Conservation (phyloP, 495 filamentous ascomycete genomes). For the Neurospora africana region DNA sequence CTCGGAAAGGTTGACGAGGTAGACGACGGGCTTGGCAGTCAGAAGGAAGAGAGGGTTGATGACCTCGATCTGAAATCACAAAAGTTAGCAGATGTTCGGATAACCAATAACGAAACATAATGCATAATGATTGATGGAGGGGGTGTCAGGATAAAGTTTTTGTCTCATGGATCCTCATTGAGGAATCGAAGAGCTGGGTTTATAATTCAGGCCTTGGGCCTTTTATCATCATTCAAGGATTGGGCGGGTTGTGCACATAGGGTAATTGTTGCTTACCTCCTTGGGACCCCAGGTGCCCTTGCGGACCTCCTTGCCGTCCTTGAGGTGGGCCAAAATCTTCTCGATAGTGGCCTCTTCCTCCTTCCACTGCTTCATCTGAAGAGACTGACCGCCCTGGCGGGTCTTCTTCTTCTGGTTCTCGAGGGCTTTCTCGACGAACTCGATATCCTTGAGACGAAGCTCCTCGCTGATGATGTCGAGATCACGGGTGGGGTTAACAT, state of each 20-base stretch:
- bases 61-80: conserved; percentile 65
- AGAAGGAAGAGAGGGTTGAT: conserved; percentile 96
- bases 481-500: conserved; percentile 90
- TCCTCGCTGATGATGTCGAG: conserved; percentile 95
- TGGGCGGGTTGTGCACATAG: conserved; percentile 1
- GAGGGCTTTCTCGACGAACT: conserved; percentile 92
- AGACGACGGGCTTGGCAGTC: conserved; percentile 94
- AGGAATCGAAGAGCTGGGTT: conserved; percentile 99
- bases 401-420: conserved; percentile 89
- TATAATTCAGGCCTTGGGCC: conserved; percentile 86
- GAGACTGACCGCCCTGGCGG: conserved; percentile 80
- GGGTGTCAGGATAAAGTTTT: conserved; percentile 43
- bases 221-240: conserved; percentile 86
- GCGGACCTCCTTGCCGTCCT: conserved; percentile 84
- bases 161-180: conserved; percentile 52
- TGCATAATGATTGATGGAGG: conserved; percentile 20
- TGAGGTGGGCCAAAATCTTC: conserved; percentile 70
- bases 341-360: conserved; percentile 90
- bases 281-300: conserved; percentile 84
- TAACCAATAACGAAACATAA: conserved; percentile 15
- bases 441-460: conserved; percentile 94
- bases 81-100: conserved; percentile 18
- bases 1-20: conserved; percentile 93
- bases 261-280: conserved; percentile 61
- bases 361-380: conserved; percentile 96